phyloP scores from a whole-genome alignment of 2,329 filamentous ascomycete species.

The Ustulina deusta region DNA sequence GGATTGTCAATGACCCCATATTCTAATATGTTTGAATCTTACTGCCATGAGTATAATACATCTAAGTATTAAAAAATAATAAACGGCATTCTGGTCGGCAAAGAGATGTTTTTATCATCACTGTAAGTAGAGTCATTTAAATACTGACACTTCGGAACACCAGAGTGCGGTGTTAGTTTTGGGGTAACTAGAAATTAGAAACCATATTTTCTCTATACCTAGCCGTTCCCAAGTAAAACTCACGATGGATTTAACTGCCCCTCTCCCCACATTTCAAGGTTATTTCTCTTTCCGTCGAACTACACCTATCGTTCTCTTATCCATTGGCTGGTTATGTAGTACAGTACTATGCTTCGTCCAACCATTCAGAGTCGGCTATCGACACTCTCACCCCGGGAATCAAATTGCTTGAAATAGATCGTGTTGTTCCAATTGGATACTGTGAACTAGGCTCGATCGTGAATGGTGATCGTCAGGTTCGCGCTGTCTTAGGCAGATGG shows the following conservation, averaged over 20 bases:
- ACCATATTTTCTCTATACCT: not conserved
- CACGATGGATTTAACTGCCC: conserved; percentile 6
- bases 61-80: not conserved
- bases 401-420: conserved; percentile 10
- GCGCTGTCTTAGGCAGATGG: conserved; percentile 18
- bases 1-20: conserved; percentile 4
- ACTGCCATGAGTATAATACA: not conserved
- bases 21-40: not conserved
- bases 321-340: conserved; percentile 36
- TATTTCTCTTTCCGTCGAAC: conserved; percentile 40
- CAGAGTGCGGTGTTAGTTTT: not conserved
- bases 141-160: not conserved
- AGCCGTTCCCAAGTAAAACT: conserved; percentile 8
- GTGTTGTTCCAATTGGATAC: conserved; percentile 24
- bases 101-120: not conserved
- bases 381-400: conserved; percentile 10
- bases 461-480: conserved; percentile 36
- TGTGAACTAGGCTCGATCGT: conserved; percentile 15
- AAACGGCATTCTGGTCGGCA: not conserved
- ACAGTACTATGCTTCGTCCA: conserved; percentile 21
- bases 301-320: conserved; percentile 37
- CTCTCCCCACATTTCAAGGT: conserved; percentile 35
- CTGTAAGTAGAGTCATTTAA: not conserved
- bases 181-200: not conserved
- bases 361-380: conserved; percentile 29